Base-by-base conservation (phyloP, 345 rosid genomes). In the thale cress (Arabidopsis thaliana) region DNA sequence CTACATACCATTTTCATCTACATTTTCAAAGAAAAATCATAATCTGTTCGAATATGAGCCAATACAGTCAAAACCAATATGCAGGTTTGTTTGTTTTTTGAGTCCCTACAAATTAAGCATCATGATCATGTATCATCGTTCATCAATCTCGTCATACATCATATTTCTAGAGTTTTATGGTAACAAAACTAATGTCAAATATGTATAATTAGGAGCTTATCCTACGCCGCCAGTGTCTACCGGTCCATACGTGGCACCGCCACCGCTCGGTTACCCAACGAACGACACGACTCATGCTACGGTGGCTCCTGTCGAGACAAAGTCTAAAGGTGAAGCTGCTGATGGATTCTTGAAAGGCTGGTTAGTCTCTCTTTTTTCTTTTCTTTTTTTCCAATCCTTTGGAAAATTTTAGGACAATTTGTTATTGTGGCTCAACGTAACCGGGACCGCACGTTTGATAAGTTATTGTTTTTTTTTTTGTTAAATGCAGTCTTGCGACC, bases 281-380 rank as follows among this genome's bases (percentile, higher is more conserved):
- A 50, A 56, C 56, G 73, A 78, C 73, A 72, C 77, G 4, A 49
- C 14, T 52, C 69, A 78, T 59, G 69, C 33, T 4, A 50, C 64
- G 14, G 37, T 36, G 56, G 73, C 73, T 72, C 69, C 73, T 16
- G 68, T 71, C 5, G 77, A 78, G 73, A 51, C 77, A 2, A 78
- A 78, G 24, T 42, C 77, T 0, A 78, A 72, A 73, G 77, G 81
- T 72, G 81, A 28, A 28, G 32, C 32, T 28, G 32, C 32, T 28
- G 32, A 78, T 59, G 81, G 77, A 25, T 78, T 78, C 69, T 59
- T 59, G 28, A 72, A 59, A 72, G 81, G 81, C 77, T 78, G 80
- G 80, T 77, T 37, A 56, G 72, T 64, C 2, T 42, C 22, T 24
- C 16, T 11, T 2, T 40, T 1, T 41, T 6, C 40, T 0, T 3